phyloP scores from a whole-genome alignment of 2,329 filamentous ascomycete species.

The Arachnopeziza araneosa region DNA sequence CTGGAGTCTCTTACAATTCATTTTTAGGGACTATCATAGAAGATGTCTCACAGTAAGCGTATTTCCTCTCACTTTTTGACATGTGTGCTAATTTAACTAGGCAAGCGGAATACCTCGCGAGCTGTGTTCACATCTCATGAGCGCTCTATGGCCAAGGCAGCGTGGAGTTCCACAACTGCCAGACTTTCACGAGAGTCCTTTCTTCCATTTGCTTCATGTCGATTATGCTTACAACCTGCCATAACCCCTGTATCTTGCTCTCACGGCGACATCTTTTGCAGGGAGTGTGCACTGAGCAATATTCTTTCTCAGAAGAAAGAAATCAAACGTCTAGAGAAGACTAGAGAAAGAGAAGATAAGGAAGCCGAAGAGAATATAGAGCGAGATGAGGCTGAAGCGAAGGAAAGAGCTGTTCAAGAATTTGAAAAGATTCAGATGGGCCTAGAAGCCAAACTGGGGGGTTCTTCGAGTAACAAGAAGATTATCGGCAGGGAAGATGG shows the following conservation, averaged over 20 bases:
- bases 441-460: constrained; percentile 35
- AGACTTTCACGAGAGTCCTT: constrained; percentile 87
- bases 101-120: constrained; percentile 85
- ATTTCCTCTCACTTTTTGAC: not conserved
- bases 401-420: constrained; percentile 64
- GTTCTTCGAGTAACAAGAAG: constrained; percentile 24
- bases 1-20: not conserved
- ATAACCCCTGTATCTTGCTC: constrained; percentile 78
- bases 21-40: not conserved
- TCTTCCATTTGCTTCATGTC: constrained; percentile 83
- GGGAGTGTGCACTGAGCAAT: constrained; percentile 87
- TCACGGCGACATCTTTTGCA: constrained; percentile 86
- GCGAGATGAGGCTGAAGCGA: constrained; percentile 62
- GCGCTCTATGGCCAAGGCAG: constrained; percentile 71
- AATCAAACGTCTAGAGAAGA: constrained; percentile 72
- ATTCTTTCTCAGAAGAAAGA: constrained; percentile 90
- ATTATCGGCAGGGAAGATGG: constrained; percentile 37
- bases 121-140: constrained; percentile 94
- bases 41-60: constrained; percentile 47
- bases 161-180: constrained; percentile 79
- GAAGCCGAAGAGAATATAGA: constrained; percentile 57
- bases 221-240: constrained; percentile 77
- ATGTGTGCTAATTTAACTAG: constrained; percentile 31
- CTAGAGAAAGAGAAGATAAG: constrained; percentile 53
- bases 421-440: constrained; percentile 85